A percentile compares a stretch with the other conserved stretches of the same genome.
phyloP scores from a whole-genome alignment of 2,329 filamentous ascomycete species.

The Teratosphaeria zuluensis region DNA sequence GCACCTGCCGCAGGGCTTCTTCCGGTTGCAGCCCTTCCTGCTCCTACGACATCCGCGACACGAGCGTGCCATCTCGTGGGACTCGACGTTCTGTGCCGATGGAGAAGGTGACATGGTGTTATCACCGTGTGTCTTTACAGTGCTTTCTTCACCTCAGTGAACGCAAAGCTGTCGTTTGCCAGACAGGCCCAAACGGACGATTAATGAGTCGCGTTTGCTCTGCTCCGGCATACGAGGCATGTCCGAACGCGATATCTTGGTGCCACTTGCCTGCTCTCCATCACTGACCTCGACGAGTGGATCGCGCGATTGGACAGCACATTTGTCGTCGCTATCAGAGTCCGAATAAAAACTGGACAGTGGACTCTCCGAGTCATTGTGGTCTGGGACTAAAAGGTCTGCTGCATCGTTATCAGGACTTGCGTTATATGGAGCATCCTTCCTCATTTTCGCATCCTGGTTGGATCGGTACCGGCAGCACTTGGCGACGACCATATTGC shows the following conservation, averaged over 20 bases:
- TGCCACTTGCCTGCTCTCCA: too few relatives aligned
- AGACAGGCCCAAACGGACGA: background rate
- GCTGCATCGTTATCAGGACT: background rate
- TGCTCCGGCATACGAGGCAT: too few relatives aligned
- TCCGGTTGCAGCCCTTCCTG: background rate
- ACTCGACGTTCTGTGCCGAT: background rate
- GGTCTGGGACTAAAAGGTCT: background rate
- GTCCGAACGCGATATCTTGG: too few relatives aligned
- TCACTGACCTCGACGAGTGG: too few relatives aligned
- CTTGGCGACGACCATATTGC: background rate
- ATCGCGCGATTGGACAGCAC: too few relatives aligned
- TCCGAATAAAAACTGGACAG: background rate
- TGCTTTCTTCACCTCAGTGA: background rate
- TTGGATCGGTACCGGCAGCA: background rate
- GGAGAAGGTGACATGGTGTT: background rate
- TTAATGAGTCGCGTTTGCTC: background rate
- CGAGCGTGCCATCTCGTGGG: background rate
- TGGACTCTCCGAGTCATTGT: background rate
- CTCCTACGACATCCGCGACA: background rate
- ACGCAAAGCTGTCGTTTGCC: background rate
- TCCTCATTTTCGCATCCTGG: background rate
- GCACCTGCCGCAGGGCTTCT: background rate
- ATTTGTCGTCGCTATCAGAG: background rate
- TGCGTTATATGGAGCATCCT: background rate
- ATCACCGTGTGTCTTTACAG: background rate